These are phyloP conservation scores for Aspergillus panamensis DNA, from an alignment of 495 filamentous ascomycete species.

Conservation along the genomic window DNA sequence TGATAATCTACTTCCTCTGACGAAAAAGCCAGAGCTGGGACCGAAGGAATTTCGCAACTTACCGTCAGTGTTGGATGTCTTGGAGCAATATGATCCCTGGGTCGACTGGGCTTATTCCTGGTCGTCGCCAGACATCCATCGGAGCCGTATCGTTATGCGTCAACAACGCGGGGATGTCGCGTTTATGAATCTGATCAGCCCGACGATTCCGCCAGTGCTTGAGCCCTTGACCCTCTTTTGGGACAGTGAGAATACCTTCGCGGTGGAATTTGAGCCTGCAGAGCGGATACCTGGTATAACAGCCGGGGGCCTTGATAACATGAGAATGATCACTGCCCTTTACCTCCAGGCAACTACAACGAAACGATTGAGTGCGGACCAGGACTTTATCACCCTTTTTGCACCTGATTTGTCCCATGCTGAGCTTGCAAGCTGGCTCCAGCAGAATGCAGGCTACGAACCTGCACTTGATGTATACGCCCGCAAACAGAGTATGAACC, in stretches of 20 bases:
- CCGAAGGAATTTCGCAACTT: constrained; percentile 11
- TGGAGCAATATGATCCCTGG: constrained; percentile 64
- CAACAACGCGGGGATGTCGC: constrained; percentile 26
- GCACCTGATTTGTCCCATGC: constrained; percentile 23
- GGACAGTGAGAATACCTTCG: constrained; percentile 42
- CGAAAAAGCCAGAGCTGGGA: constrained; percentile 24
- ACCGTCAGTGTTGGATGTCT: constrained; percentile 45
- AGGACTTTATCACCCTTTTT: constrained; percentile 45
- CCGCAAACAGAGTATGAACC: not conserved
- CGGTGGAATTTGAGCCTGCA: constrained; percentile 33
- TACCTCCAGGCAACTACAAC: constrained; percentile 50
- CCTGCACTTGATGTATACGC: constrained; percentile 24
- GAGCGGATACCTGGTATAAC: constrained; percentile 12
- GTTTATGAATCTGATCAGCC: constrained; percentile 47
- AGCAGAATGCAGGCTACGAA: constrained; percentile 23
- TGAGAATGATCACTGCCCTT: constrained; percentile 45
- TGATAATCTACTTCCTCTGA: constrained; percentile 69
- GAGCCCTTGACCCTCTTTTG: constrained; percentile 47
- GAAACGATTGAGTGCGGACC: constrained; percentile 28
- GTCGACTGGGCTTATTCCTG: constrained; percentile 54
- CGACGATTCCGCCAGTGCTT: constrained; percentile 40
- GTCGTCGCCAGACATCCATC: constrained; percentile 35
- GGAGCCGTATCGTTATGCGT: constrained; percentile 29
- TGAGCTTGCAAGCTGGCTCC: constrained; percentile 26
- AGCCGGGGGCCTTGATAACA: constrained; percentile 17